These are phyloP conservation scores for Aegilops speltoides DNA, from an alignment of 176 grass and related monocot species.

Conservation along the genomic window DNA sequence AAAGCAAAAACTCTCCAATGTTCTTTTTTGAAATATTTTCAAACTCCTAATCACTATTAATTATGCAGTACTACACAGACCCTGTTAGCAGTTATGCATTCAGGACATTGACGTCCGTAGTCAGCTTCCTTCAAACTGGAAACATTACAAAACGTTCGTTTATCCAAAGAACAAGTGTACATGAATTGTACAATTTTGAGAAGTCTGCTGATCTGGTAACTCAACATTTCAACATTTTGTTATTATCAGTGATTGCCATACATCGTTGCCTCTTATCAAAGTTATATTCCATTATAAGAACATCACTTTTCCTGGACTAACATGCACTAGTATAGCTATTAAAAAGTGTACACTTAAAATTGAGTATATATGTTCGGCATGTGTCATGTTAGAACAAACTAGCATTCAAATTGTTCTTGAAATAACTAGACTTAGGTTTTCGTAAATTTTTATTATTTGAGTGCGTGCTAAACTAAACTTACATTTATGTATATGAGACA, in stretches of 20 bases:
- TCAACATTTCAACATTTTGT: background rate
- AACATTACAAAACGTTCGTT: constrained; percentile 18
- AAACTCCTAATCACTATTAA: background rate
- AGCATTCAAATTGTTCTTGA: too few relatives aligned
- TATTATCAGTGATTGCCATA: background rate
- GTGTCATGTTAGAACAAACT: too few relatives aligned
- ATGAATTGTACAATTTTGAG: constrained; percentile 46
- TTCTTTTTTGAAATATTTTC: background rate
- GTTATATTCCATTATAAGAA: background rate
- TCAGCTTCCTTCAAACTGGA: constrained; percentile 35
- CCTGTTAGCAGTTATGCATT: constrained; percentile 37
- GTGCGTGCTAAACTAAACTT: too few relatives aligned
- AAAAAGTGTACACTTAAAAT: too few relatives aligned
- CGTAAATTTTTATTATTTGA: too few relatives aligned
- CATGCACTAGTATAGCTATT: too few relatives aligned
- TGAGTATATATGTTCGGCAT: background rate
- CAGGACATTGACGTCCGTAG: constrained; percentile 24
- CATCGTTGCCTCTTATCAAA: background rate
- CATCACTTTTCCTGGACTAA: background rate
- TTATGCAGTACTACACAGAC: constrained; percentile 49
- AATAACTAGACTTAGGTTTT: too few relatives aligned
- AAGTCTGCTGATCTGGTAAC: constrained; percentile 36
- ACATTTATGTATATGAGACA: background rate
- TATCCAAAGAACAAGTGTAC: constrained; percentile 37
- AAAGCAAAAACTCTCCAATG: background rate